These are phyloP conservation scores for Lupinus albus DNA, from an alignment of 306 rosid genomes.

Conservation along the genomic window DNA sequence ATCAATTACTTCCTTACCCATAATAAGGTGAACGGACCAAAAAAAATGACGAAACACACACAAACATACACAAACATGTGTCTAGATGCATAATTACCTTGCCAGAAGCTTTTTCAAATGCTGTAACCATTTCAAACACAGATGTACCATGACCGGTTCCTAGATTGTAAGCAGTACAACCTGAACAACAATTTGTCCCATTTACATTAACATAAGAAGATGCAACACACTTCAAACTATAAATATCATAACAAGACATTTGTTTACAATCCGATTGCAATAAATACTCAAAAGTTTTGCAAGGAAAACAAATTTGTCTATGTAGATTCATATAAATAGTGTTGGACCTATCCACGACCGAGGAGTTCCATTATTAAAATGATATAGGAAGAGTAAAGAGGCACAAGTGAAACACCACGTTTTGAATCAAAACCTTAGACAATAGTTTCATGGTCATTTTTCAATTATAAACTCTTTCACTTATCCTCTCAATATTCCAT, in stretches of 20 bases:
- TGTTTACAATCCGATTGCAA: not conserved
- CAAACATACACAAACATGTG: not conserved
- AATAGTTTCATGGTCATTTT: too few species aligned
- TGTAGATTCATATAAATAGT: not conserved
- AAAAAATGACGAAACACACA: too few species aligned
- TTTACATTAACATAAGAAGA: conserved; percentile 31
- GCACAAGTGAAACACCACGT: too few species aligned
- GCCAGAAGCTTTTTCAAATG: conserved; percentile 83
- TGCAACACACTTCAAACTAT: not conserved
- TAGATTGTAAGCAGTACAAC: conserved; percentile 84
- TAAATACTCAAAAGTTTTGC: conserved; percentile 1
- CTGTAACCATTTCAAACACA: conserved; percentile 90
- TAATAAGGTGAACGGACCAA: too few species aligned
- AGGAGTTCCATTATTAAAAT: too few species aligned
- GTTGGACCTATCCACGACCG: too few species aligned
- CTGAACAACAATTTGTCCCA: conserved; percentile 48
- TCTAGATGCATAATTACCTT: conserved; percentile 54
- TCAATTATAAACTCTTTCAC: too few species aligned
- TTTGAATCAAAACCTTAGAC: too few species aligned
- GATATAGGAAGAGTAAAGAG: too few species aligned
- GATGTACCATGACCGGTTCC: conserved; percentile 94
- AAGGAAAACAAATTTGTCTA: not conserved
- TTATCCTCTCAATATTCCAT: too few species aligned
- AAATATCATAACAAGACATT: conserved; percentile 12
- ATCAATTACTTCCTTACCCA: too few species aligned